phyloP scores from a whole-genome alignment of 495 filamentous ascomycete species.

The Lineolata rhizophorae region DNA sequence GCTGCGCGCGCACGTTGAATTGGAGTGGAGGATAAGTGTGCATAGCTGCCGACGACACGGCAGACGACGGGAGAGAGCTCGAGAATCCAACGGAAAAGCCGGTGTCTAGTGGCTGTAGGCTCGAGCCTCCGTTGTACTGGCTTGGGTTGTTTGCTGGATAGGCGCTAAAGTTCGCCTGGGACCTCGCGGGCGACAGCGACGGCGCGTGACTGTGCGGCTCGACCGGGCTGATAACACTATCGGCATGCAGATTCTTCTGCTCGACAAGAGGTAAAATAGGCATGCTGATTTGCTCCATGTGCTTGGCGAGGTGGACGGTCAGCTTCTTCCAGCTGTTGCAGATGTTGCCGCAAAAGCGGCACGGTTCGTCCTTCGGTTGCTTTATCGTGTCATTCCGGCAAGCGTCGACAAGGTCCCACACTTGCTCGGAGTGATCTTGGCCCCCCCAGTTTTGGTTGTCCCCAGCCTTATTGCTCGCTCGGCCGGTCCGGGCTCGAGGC shows the following conservation, averaged over 20 bases:
- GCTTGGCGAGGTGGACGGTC: slow-evolving; percentile 82
- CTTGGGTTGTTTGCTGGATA: no score
- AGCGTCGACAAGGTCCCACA: slow-evolving; percentile 58
- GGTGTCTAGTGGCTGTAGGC: no score
- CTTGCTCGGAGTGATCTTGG: slow-evolving; percentile 22
- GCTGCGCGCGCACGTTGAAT: slow-evolving; percentile 2
- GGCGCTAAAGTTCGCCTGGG: no score
- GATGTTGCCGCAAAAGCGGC: slow-evolving; percentile 70
- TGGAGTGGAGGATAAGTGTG: slow-evolving; percentile 13
- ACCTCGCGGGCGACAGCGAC: no score
- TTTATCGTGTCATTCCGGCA: slow-evolving; percentile 51
- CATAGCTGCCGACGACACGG: no score
- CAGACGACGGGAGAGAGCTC: no score
- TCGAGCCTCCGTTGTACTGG: no score
- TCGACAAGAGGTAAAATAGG: slow-evolving; percentile 56
- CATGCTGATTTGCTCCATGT: slow-evolving; percentile 87
- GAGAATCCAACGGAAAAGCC: no score
- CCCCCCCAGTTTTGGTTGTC: background rate
- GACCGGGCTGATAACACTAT: slow-evolving; percentile 11
- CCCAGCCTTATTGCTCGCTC: background rate
- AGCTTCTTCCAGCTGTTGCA: slow-evolving; percentile 85
- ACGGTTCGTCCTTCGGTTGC: slow-evolving; percentile 56
- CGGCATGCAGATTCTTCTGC: slow-evolving; percentile 13
- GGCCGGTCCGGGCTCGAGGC: slow-evolving; percentile 26
- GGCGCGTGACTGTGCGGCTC: slow-evolving; percentile 7